Evolutionary conservation across 257 asterid species (phyloP).

Genomic region (Salvia miltiorrhiza): DNA sequence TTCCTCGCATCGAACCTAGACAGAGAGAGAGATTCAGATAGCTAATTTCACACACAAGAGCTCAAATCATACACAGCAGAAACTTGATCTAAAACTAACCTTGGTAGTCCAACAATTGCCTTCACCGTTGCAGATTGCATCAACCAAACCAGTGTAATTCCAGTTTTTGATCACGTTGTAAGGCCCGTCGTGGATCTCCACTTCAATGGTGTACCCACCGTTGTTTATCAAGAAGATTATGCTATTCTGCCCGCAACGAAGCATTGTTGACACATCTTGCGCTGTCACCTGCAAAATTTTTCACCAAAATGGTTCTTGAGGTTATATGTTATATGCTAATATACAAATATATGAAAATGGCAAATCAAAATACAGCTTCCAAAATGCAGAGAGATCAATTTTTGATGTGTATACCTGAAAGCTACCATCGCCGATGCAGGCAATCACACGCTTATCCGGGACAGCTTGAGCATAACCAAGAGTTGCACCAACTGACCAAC

Average conservation of each 20-base stretch:
- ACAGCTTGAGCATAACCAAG: conserved; percentile 68
- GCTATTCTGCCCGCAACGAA: conserved; percentile 47
- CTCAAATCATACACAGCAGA: neutral
- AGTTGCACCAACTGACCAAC: conserved; percentile 54
- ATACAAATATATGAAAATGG: too few species aligned
- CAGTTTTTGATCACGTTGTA: conserved; percentile 75
- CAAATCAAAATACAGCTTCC: neutral
- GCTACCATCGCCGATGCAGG: conserved; percentile 79
- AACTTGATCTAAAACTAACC: conserved; percentile 26
- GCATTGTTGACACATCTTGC: conserved; percentile 71
- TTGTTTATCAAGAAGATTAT: conserved; percentile 73
- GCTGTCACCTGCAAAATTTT: conserved; percentile 48
- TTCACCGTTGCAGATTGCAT: conserved; percentile 60
- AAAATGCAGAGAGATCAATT: neutral
- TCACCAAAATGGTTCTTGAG: neutral
- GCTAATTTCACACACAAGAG: too few species aligned
- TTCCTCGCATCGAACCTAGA: conserved; percentile 52
- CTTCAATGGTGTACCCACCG: conserved; percentile 73
- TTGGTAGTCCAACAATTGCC: conserved; percentile 72
- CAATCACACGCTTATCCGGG: conserved; percentile 48
- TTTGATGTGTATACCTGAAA: conserved; percentile 46
- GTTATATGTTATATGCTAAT: too few species aligned
- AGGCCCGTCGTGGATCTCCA: conserved; percentile 75
- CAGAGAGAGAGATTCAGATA: neutral
- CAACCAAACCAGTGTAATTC: conserved; percentile 62